Percentiles rank a stretch among this genome's conserved stretches.
Evolutionary conservation across 345 rosid species (phyloP).

Genomic region (Citrus cavaleriei): DNA sequence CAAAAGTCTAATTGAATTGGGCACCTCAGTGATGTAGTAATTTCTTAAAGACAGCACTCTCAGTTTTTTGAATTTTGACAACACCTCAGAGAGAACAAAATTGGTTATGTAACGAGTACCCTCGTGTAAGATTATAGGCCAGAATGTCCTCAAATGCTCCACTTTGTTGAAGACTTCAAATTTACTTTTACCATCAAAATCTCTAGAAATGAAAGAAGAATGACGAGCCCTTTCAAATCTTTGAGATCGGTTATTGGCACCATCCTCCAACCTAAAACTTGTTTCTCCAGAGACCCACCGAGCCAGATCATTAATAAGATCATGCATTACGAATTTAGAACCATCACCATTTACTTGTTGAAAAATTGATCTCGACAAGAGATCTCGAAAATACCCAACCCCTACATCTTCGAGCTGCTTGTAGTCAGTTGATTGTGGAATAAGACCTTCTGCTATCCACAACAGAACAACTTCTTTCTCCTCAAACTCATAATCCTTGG

Average conservation of each 20-base stretch:
- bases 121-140: background rate
- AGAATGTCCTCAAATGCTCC: background rate
- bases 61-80: background rate
- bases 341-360: background rate
- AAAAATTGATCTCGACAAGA: conserved; percentile 13
- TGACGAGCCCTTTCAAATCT: background rate
- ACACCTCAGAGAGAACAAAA: background rate
- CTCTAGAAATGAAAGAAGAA: background rate
- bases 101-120: background rate
- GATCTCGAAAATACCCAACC: conserved; percentile 9
- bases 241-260: background rate
- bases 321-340: background rate
- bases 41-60: background rate
- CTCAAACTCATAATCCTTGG: conserved; percentile 17
- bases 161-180: background rate
- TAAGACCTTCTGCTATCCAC: conserved; percentile 25
- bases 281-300: background rate
- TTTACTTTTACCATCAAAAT: background rate
- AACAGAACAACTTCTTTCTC: conserved; percentile 13
- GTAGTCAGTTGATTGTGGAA: background rate
- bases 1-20: background rate
- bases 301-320: background rate
- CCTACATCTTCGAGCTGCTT: conserved; percentile 11
- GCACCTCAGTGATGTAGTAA: background rate
- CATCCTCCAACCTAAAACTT: background rate